Conservation (phyloP, 495 filamentous ascomycete genomes). For the Podospora pseudopauciseta region DNA sequence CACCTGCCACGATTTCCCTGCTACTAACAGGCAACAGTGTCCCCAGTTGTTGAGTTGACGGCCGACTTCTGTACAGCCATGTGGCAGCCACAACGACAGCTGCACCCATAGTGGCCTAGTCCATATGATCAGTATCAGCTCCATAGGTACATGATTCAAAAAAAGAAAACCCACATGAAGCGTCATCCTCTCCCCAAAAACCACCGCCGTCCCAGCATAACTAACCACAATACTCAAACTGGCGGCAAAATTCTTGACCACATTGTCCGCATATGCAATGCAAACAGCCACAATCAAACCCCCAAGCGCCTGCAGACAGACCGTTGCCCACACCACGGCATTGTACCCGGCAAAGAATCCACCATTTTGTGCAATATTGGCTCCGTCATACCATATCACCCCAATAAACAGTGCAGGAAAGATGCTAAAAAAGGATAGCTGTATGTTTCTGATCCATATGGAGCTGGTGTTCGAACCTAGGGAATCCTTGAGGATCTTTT, state of each 20-base stretch:
- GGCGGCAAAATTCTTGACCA: constrained; percentile 63
- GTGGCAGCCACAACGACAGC: constrained; percentile 21
- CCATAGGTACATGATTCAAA: neutral
- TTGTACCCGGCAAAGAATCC: constrained; percentile 69
- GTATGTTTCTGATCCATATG: constrained; percentile 70
- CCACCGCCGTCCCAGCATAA: constrained; percentile 24
- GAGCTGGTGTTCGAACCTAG: constrained; percentile 49
- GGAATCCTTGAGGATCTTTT: constrained; percentile 69
- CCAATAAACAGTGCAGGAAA: constrained; percentile 70
- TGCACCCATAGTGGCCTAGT: constrained; percentile 23
- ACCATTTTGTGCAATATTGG: constrained; percentile 57
- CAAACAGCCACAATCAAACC: constrained; percentile 64
- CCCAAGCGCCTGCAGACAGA: constrained; percentile 60
- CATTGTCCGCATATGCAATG: constrained; percentile 60
- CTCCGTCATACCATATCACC: constrained; percentile 66
- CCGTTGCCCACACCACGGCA: constrained; percentile 62
- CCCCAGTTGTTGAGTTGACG: neutral
- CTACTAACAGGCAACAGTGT: constrained; percentile 18
- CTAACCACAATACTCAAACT: constrained; percentile 58
- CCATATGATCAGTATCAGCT: constrained; percentile 33
- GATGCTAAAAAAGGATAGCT: constrained; percentile 68
- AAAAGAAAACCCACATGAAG: constrained; percentile 22
- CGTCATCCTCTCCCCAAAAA: constrained; percentile 21
- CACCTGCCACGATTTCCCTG: constrained; percentile 6
- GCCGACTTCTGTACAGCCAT: constrained; percentile 22